Percentiles rank a stretch among this genome's conserved stretches.
These are phyloP conservation scores for Mimosa bimucronata DNA, from an alignment of 306 rosid species.

Conservation along the genomic window DNA sequence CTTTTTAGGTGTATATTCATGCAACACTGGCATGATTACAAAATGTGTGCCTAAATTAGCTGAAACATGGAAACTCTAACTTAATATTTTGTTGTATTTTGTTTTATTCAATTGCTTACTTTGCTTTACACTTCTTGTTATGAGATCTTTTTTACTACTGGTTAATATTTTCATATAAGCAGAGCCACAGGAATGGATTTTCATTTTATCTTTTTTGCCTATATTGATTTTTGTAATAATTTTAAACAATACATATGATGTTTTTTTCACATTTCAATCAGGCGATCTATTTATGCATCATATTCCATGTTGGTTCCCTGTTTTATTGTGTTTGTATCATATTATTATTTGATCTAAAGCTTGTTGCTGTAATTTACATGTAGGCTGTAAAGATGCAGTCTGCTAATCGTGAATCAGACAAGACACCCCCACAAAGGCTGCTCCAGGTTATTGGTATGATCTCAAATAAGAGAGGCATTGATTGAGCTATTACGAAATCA, in stretches of 20 bases:
- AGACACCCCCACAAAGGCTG: conserved; percentile 65
- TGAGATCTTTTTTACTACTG: conserved; percentile 29
- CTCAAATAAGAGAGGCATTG: conserved; percentile 13
- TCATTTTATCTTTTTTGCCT: conserved; percentile 12
- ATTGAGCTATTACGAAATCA: not conserved
- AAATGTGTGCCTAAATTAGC: conserved; percentile 18
- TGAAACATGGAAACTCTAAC: conserved; percentile 25
- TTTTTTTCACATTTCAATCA: conserved; percentile 7
- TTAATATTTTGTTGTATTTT: conserved; percentile 4
- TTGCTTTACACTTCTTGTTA: conserved; percentile 22
- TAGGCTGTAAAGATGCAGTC: conserved; percentile 76
- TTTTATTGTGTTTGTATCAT: conserved; percentile 28
- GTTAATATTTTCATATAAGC: conserved; percentile 27
- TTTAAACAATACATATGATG: conserved; percentile 16
- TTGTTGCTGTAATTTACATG: conserved; percentile 37
- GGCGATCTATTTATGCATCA: conserved; percentile 19
- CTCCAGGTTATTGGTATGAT: conserved; percentile 95
- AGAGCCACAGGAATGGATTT: conserved; percentile 25
- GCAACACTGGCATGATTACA: conserved; percentile 12
- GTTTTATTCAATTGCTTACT: not conserved
- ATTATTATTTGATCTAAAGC: conserved; percentile 33
- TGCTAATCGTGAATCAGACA: conserved; percentile 67
- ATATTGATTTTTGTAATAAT: not conserved
- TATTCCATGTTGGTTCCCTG: conserved; percentile 19
- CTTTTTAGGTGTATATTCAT: conserved; percentile 17